Conservation (phyloP, 805 yeast genomes). For the Jamesozyma lodderae region DNA sequence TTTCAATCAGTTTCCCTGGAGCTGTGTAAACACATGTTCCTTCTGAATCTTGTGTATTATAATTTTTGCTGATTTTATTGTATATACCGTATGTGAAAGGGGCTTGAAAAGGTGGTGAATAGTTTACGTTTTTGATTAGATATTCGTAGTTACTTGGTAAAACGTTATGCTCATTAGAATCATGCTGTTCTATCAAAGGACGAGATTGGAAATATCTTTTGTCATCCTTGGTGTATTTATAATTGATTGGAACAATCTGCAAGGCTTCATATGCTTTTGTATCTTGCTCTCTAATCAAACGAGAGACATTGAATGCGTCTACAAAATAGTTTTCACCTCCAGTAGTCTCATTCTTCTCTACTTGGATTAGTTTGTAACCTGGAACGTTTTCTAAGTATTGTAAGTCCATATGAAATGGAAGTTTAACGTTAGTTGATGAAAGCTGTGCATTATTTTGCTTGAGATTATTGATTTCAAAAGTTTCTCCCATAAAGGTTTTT, state of each 20-base stretch:
- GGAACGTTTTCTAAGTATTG: conserved; percentile 76
- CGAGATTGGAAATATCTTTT: conserved; percentile 54
- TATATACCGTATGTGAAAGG: conserved; percentile 57
- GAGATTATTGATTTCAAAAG: conserved; percentile 53
- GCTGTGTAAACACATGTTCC: conserved; percentile 17
- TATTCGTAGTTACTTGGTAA: conserved; percentile 23
- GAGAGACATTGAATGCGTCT: conserved; percentile 61
- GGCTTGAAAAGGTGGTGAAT: conserved; percentile 79
- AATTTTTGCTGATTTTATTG: conserved; percentile 19
- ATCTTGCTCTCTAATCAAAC: conserved; percentile 44
- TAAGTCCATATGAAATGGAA: conserved; percentile 73
- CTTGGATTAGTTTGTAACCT: conserved; percentile 57
- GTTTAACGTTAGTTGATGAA: conserved; percentile 54
- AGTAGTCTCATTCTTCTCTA: conserved; percentile 50
- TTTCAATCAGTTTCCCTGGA: conserved; percentile 33
- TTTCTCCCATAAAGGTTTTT: conserved; percentile 60
- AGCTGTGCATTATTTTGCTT: conserved; percentile 51
- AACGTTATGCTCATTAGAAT: conserved; percentile 28
- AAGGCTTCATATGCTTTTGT: conserved; percentile 57
- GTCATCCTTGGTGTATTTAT: conserved; percentile 54
- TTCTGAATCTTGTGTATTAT: conserved; percentile 8
- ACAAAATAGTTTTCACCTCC: conserved; percentile 42
- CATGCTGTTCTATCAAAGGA: conserved; percentile 54
- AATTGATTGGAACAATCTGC: conserved; percentile 54
- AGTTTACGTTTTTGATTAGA: conserved; percentile 49